Percentiles rank a stretch among this genome's conserved stretches.
Evolutionary conservation across 805 yeast species (phyloP).

Genomic region (Suhomyces sp.): DNA sequence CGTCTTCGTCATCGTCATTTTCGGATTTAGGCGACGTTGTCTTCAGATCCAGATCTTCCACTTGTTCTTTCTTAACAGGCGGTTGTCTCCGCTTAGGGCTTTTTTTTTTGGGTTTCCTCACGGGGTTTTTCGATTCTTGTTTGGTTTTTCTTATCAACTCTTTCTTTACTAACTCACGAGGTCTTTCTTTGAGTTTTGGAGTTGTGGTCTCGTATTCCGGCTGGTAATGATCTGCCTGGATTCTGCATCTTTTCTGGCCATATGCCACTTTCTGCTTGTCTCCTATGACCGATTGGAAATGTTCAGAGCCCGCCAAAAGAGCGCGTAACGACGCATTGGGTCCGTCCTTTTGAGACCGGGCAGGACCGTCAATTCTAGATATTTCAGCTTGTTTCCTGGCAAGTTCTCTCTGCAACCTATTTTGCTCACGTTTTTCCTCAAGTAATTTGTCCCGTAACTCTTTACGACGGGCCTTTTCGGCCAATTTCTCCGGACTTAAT

Average conservation of each 20-base stretch:
- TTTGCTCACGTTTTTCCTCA: constrained; percentile 3
- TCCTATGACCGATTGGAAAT: constrained; percentile 42
- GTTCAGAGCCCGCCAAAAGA: constrained; percentile 26
- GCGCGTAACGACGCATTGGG: neutral
- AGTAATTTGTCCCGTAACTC: constrained; percentile 3
- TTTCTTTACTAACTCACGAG: constrained; percentile 6
- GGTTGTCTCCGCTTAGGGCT: neutral
- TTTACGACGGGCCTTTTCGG: constrained; percentile 7
- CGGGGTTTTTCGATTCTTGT: neutral
- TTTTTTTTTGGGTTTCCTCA: constrained; percentile 7
- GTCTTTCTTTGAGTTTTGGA: constrained; percentile 9
- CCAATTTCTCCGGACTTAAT: constrained; percentile 15
- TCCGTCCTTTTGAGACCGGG: neutral
- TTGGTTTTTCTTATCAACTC: constrained; percentile 2
- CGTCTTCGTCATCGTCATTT: constrained; percentile 19
- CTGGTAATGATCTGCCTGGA: constrained; percentile 22
- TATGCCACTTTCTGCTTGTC: constrained; percentile 28
- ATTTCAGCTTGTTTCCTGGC: neutral
- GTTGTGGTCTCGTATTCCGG: constrained; percentile 23
- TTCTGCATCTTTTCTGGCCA: constrained; percentile 34
- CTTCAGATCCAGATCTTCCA: neutral
- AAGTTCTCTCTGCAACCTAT: constrained; percentile 2
- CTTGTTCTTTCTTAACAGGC: neutral
- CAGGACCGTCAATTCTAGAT: neutral
- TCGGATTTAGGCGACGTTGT: constrained; percentile 1